Percentiles rank a stretch among this genome's conserved stretches.
Evolutionary conservation across 495 filamentous ascomycete species (phyloP).

Genomic region (Neurospora sp.): DNA sequence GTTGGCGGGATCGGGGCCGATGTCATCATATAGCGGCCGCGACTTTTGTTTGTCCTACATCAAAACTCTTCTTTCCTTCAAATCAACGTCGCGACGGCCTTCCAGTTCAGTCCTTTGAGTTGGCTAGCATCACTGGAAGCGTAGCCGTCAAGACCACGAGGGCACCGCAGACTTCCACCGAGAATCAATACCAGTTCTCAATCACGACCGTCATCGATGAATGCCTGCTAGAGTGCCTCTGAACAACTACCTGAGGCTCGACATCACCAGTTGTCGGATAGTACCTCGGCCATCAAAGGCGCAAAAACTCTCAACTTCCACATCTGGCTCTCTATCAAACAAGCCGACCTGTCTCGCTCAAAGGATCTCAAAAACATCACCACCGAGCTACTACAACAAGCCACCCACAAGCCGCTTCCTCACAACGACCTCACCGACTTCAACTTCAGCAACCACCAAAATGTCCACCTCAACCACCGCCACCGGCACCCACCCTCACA

Average conservation of each 20-base stretch:
- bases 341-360: neutral
- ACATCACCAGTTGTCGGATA: neutral
- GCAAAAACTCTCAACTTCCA: no score
- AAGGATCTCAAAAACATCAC: neutral
- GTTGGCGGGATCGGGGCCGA: neutral
- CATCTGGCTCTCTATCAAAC: neutral
- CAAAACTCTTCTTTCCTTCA: neutral
- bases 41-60: neutral
- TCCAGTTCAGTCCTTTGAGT: neutral
- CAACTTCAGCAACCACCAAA: neutral
- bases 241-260: neutral
- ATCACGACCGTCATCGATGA: neutral
- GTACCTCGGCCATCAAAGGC: no score
- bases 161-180: neutral
- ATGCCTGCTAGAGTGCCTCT: neutral
- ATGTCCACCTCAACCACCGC: conserved; percentile 3
- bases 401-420: neutral
- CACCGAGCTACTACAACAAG: neutral
- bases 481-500: conserved; percentile 21
- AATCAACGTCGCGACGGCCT: neutral
- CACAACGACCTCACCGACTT: neutral
- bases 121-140: neutral
- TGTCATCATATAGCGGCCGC: neutral
- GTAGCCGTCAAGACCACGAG: neutral
- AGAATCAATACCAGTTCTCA: neutral